Percentiles rank a stretch among this genome's conserved stretches.
Conservation (phyloP, 192 early-diverging fungal genomes). For the Paraglomus occultum region DNA sequence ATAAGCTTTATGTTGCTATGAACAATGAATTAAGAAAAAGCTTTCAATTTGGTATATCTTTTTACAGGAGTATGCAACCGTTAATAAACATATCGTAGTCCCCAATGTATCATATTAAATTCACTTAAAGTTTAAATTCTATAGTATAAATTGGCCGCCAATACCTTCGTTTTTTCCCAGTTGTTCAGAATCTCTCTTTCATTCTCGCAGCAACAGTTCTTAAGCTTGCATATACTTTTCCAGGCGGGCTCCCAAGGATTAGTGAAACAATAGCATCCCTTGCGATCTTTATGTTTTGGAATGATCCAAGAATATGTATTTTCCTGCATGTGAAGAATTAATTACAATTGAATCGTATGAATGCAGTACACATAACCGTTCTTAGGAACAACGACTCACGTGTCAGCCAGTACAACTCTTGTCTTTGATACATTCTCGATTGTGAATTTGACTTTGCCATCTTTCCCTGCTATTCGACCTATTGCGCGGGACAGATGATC, state of each 20-base stretch:
- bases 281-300: slow-evolving; percentile 96
- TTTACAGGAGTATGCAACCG: too few relatives aligned
- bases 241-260: slow-evolving; percentile 93
- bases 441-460: slow-evolving; percentile 95
- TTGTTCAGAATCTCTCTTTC: slow-evolving; percentile 97
- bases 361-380: background rate
- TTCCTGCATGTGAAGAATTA: slow-evolving; percentile 46
- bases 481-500: slow-evolving; percentile 97
- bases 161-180: too few relatives aligned
- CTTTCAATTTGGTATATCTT: too few relatives aligned
- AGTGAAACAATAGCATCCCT: slow-evolving; percentile 87
- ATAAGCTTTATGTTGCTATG: too few relatives aligned
- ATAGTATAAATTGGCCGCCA: too few relatives aligned
- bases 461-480: slow-evolving; percentile 97
- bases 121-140: too few relatives aligned
- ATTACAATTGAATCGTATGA: background rate
- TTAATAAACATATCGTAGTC: too few relatives aligned
- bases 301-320: slow-evolving; percentile 95
- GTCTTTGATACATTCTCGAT: slow-evolving; percentile 98
- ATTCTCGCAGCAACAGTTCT: slow-evolving; percentile 82
- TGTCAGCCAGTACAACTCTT: slow-evolving; percentile 94
- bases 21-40: too few relatives aligned
- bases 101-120: too few relatives aligned
- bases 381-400: slow-evolving; percentile 45
- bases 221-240: slow-evolving; percentile 93